These are phyloP conservation scores for Alternaria arbusti DNA, from an alignment of 2,329 filamentous ascomycete species.

Conservation along the genomic window DNA sequence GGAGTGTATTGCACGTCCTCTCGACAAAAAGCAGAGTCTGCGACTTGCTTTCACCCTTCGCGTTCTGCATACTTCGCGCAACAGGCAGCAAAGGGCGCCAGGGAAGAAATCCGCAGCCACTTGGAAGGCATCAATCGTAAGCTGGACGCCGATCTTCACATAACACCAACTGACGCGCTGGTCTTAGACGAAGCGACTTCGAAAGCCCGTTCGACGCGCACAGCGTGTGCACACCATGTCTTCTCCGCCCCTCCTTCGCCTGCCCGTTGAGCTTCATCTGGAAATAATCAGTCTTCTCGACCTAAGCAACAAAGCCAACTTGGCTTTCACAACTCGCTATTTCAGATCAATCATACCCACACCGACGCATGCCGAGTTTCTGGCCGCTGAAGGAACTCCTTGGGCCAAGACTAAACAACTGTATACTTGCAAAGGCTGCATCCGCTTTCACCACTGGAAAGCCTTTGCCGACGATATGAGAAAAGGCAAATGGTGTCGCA, in stretches of 20 bases:
- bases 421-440: constrained; percentile 32
- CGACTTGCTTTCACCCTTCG: background rate
- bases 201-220: background rate
- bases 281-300: constrained; percentile 29
- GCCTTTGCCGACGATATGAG: constrained; percentile 39
- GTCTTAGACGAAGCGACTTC: background rate
- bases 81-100: background rate
- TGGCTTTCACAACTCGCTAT: constrained; percentile 25
- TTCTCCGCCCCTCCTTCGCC: constrained; percentile 22
- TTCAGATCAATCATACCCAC: constrained; percentile 25
- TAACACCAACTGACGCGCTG: background rate
- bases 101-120: background rate
- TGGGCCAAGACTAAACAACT: constrained; percentile 29
- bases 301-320: constrained; percentile 24
- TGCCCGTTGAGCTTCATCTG: constrained; percentile 35
- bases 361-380: constrained; percentile 25
- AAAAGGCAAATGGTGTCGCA: constrained; percentile 35
- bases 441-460: constrained; percentile 22
- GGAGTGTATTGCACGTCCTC: background rate
- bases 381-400: constrained; percentile 26
- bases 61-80: background rate
- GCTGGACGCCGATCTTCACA: background rate
- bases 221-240: constrained; percentile 12
- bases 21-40: background rate
- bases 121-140: constrained; percentile 1